phyloP scores from a whole-genome alignment of 805 yeast species.

The Starmera pachycereana region DNA sequence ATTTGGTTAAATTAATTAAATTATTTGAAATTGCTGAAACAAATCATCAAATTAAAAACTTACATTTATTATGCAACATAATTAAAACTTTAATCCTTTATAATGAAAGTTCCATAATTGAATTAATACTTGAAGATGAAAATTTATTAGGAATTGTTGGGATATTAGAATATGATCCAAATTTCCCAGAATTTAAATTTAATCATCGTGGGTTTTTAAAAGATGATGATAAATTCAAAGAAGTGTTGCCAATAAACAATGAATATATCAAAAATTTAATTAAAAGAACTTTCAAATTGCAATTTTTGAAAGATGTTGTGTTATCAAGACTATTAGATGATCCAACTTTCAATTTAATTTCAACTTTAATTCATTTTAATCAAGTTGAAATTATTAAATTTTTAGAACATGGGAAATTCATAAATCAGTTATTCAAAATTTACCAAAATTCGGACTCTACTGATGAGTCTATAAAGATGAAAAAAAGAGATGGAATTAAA shows the following conservation, averaged over 20 bases:
- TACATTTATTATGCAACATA: constrained; percentile 64
- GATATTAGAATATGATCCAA: constrained; percentile 83
- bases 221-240: constrained; percentile 53
- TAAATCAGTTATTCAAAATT: constrained; percentile 47
- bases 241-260: constrained; percentile 56
- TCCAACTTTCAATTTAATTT: constrained; percentile 54
- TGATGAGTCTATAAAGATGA: constrained; percentile 2
- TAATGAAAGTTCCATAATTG: constrained; percentile 57
- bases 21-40: constrained; percentile 50
- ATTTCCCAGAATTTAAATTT: constrained; percentile 70
- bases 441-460: constrained; percentile 25
- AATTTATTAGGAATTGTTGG: constrained; percentile 56
- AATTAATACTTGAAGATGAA: constrained; percentile 43
- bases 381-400: constrained; percentile 58
- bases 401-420: constrained; percentile 41
- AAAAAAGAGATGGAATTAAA: constrained; percentile 59
- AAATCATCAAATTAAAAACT: constrained; percentile 36
- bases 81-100: constrained; percentile 60
- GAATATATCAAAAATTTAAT: constrained; percentile 42
- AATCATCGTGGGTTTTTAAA: constrained; percentile 60
- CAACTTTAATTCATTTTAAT: constrained; percentile 56
- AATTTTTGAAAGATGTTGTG: constrained; percentile 79
- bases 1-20: constrained; percentile 38
- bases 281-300: constrained; percentile 65
- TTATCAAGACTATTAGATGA: constrained; percentile 79